Evolutionary conservation across 805 yeast species (phyloP), one percentile per base, ranked within the genome.

Genomic region (Candida pseudoglaebosa): DNA sequence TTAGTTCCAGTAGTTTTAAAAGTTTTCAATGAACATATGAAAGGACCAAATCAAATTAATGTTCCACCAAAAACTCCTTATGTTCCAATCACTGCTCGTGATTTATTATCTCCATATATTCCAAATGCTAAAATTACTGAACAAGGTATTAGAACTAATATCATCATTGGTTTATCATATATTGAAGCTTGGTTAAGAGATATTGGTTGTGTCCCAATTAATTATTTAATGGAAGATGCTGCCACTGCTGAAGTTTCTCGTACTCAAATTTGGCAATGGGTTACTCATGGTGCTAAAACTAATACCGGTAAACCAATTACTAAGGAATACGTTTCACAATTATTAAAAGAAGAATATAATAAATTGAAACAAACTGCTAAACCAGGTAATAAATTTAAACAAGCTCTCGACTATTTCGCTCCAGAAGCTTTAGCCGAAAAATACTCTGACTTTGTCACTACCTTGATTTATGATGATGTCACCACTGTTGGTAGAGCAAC

Each of bases 201-300:
- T 43, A 66, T 80, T 38, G 95, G 95, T 12, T 84, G 93, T 72
- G 90, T 83, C 44, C 91, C 95, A 48, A 84, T 84, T 60, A 84
- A 84, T 68, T 77, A 79, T 59, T 70, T 84, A 61, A 84, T 84
- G 95, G 95, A 84, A 64, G 95, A 84, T 61, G 95, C 95, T 20
- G 93, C 93, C 24, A 84, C 95, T 36, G 91, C 93, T 29, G 95
- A 84, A 63, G 95, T 84, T 28, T 81, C 90, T 26, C 76, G 93
- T 67, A 75, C 88, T 44, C 91, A 84, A 64, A 70, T 84, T 49
- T 81, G 81, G 73, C 88, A 86, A 57, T 84, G 95, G 95, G 84
- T 80, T 37, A 82, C 79, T 42, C 90, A 84, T 57, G 77, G 78
- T 32, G 83, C 78, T 32, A 64, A 57, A 40, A 71, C 77, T 39